A percentile compares a stretch with the other conserved stretches of the same genome.
These are phyloP conservation scores for Stephania yunnanensis DNA, from an alignment of 164 flowering plant species.

Conservation along the genomic window DNA sequence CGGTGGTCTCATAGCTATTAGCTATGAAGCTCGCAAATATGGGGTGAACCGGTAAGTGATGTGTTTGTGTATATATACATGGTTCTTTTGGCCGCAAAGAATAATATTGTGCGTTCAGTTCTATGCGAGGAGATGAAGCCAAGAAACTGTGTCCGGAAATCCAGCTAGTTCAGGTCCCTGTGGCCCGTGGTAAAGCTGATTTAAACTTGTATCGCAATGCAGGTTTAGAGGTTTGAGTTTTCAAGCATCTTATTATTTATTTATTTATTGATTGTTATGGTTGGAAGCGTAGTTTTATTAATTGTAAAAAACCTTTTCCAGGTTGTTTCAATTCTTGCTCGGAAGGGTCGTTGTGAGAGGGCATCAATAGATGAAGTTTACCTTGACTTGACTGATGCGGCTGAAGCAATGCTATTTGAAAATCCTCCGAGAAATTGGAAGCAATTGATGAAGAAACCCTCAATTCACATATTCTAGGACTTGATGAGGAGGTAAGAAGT, in stretches of 20 bases:
- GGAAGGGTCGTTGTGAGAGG: constrained; percentile 87
- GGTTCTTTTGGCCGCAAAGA: not conserved
- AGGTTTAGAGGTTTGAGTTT: constrained; percentile 73
- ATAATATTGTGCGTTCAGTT: constrained; percentile 32
- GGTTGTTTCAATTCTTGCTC: constrained; percentile 87
- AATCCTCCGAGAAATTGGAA: constrained; percentile 60
- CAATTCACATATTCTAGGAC: constrained; percentile 81
- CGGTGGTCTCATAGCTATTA: constrained; percentile 86
- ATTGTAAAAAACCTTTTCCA: constrained; percentile 18
- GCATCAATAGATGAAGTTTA: constrained; percentile 98
- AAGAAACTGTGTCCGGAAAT: constrained; percentile 79
- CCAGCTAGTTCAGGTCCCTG: constrained; percentile 88
- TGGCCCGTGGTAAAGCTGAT: constrained; percentile 93
- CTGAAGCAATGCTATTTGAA: constrained; percentile 67
- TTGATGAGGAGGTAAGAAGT: constrained; percentile 44
- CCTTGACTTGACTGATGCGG: constrained; percentile 91
- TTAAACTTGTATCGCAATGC: constrained; percentile 72
- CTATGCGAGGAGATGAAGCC: constrained; percentile 97
- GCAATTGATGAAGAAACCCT: constrained; percentile 58
- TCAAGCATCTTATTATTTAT: not conserved
- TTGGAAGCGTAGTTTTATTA: not conserved
- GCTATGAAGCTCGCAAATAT: constrained; percentile 93
- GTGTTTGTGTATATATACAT: not conserved
- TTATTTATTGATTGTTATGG: not conserved
- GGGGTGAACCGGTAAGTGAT: constrained; percentile 80